Conservation (phyloP, 2,329 filamentous ascomycete species). For the Parastagonospora avenae region DNA sequence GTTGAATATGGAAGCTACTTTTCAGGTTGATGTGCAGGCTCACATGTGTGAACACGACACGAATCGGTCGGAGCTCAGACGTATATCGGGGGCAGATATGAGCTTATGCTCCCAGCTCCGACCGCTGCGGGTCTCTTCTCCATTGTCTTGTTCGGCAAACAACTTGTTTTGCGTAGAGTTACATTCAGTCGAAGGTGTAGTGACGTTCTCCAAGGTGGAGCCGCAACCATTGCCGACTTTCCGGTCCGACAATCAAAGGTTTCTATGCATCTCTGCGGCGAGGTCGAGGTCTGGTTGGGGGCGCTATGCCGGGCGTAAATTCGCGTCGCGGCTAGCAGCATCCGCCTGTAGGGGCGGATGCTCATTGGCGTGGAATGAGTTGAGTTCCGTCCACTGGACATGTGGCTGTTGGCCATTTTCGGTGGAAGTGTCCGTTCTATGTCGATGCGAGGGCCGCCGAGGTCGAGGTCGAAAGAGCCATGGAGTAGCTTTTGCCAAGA, state of each 20-base stretch:
- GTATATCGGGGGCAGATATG: not conserved
- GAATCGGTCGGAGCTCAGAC: slow-evolving; percentile 3
- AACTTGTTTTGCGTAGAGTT: not conserved
- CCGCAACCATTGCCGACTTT: not conserved
- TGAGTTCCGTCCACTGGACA: no score
- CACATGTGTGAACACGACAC: slow-evolving; percentile 7
- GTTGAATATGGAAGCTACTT: slow-evolving; percentile 6
- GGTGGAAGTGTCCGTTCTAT: no score
- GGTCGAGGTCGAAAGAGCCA: no score
- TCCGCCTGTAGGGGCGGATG: not conserved
- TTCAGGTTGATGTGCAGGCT: slow-evolving; percentile 10
- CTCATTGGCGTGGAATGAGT: no score
- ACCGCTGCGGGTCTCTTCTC: not conserved
- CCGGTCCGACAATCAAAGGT: not conserved
- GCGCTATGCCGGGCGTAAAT: slow-evolving; percentile 5
- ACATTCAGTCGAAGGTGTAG: not conserved
- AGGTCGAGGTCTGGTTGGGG: slow-evolving; percentile 1
- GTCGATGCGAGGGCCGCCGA: no score
- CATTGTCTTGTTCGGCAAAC: not conserved
- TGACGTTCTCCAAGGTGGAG: not conserved
- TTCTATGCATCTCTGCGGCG: slow-evolving; percentile 1
- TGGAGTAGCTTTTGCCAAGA: no score
- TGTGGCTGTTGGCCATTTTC: no score
- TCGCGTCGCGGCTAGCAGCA: slow-evolving; percentile 7
- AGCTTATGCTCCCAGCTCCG: not conserved